These are phyloP conservation scores for Colletotrichum echinochloae DNA, from an alignment of 2,329 filamentous ascomycete genomes.

Conservation along the genomic window DNA sequence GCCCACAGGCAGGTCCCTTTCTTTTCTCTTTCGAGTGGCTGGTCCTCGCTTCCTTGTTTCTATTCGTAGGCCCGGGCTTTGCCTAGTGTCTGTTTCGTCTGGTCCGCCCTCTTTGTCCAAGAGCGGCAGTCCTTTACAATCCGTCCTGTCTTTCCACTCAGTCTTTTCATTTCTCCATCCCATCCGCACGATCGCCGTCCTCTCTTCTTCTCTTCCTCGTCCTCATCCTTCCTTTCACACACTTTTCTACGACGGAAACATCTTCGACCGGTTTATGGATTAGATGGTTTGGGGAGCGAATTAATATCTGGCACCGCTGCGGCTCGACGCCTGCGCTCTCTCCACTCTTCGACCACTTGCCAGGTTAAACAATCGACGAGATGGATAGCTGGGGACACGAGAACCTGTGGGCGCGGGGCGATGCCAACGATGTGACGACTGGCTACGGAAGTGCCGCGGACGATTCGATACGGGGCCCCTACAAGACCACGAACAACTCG, in stretches of 20 bases:
- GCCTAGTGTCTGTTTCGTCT: constrained; percentile 59
- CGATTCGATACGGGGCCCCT: constrained; percentile 46
- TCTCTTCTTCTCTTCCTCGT: constrained; percentile 41
- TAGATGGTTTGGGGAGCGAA: constrained; percentile 52
- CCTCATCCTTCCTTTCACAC: constrained; percentile 21
- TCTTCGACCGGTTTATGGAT: constrained; percentile 46
- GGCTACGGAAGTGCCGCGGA: constrained; percentile 44
- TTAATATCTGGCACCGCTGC: constrained; percentile 48
- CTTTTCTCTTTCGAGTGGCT: constrained; percentile 49
- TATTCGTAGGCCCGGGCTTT: constrained; percentile 48
- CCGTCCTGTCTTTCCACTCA: constrained; percentile 42
- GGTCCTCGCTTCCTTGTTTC: constrained; percentile 50
- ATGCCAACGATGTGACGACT: constrained; percentile 35
- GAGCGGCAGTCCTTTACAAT: constrained; percentile 31
- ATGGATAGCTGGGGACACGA: constrained; percentile 43
- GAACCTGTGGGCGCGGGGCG: constrained; percentile 47
- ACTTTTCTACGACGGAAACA: constrained; percentile 20
- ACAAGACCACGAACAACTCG: constrained; percentile 46
- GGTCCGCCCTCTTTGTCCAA: constrained; percentile 50
- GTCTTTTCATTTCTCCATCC: constrained; percentile 43
- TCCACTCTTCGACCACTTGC: constrained; percentile 41
- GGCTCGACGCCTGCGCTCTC: constrained; percentile 49
- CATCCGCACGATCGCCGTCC: constrained; percentile 41
- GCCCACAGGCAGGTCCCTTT: constrained; percentile 38
- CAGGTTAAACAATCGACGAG: constrained; percentile 41